phyloP scores from a whole-genome alignment of 306 rosid species.

The Ammopiptanthus mongolicus region DNA sequence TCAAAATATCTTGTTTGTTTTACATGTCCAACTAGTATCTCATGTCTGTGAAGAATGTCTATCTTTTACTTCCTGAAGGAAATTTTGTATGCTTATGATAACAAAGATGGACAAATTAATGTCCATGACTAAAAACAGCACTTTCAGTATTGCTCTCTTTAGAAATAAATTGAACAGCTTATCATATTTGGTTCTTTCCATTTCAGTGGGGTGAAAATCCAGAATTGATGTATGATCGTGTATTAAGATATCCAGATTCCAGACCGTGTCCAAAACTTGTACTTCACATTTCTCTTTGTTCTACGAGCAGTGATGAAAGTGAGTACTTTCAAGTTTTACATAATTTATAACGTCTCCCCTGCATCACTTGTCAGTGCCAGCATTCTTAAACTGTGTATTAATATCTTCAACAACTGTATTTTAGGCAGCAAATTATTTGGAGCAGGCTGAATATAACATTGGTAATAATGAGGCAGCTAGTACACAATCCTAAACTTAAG shows the following conservation, averaged over 20 bases:
- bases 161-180: neutral
- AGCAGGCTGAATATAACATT: constrained; percentile 61
- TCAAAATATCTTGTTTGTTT: too few species aligned
- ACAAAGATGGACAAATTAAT: neutral
- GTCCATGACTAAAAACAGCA: neutral
- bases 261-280: constrained; percentile 62
- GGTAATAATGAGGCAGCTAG: constrained; percentile 47
- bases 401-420: neutral
- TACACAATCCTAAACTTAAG: constrained; percentile 48
- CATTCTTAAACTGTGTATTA: neutral
- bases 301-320: neutral
- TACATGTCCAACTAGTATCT: too few species aligned
- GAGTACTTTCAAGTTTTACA: neutral
- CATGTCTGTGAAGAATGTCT: neutral
- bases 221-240: constrained; percentile 46
- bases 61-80: neutral
- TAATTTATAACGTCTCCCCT: neutral
- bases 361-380: neutral
- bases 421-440: constrained; percentile 59
- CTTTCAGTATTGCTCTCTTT: neutral
- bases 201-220: constrained; percentile 67
- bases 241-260: constrained; percentile 54
- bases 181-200: neutral
- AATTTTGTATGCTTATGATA: neutral
- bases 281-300: constrained; percentile 61